These are phyloP conservation scores for Cyclaneusma minus DNA, from an alignment of 2,329 filamentous ascomycete genomes.

Conservation along the genomic window DNA sequence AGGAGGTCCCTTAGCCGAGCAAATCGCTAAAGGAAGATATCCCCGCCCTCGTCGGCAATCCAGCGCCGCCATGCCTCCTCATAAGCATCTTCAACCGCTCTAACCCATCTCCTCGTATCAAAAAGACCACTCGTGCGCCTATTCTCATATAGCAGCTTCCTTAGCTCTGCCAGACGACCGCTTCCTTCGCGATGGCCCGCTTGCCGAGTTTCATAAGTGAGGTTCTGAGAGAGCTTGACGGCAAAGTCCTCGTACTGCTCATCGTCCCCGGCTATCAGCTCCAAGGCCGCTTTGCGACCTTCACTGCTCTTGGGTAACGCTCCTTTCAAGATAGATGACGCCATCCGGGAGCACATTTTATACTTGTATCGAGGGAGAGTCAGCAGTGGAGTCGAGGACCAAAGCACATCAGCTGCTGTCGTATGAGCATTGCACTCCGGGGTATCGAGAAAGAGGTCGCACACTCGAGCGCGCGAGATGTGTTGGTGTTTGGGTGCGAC, in stretches of 20 bases:
- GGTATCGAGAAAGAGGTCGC: slow-evolving; percentile 91
- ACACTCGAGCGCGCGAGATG: slow-evolving; percentile 79
- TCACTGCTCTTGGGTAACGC: slow-evolving; percentile 60
- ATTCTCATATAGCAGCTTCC: slow-evolving; percentile 66
- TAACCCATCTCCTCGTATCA: slow-evolving; percentile 81
- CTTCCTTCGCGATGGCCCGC: slow-evolving; percentile 33
- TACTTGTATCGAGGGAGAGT: slow-evolving; percentile 85
- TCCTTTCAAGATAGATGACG: slow-evolving; percentile 81
- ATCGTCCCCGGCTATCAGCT: slow-evolving; percentile 67
- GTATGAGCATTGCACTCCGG: slow-evolving; percentile 98
- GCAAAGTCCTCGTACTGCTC: slow-evolving; percentile 73
- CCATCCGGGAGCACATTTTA: slow-evolving; percentile 99
- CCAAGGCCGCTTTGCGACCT: slow-evolving; percentile 51
- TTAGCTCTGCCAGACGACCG: slow-evolving; percentile 64
- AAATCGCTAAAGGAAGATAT: slow-evolving; percentile 68
- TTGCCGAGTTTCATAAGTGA: slow-evolving; percentile 38
- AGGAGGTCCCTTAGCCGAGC: too few relatives aligned
- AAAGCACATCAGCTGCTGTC: slow-evolving; percentile 88
- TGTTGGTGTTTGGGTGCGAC: slow-evolving; percentile 91
- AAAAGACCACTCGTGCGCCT: slow-evolving; percentile 83
- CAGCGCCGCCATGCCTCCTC: slow-evolving; percentile 77
- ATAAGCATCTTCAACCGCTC: slow-evolving; percentile 78
- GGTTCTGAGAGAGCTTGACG: slow-evolving; percentile 45
- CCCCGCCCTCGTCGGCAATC: slow-evolving; percentile 74
- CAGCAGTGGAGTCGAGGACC: slow-evolving; percentile 86